Evolutionary conservation across 352 stramenopile species (phyloP).

Genomic region (Globisporangium orthogonon): DNA sequence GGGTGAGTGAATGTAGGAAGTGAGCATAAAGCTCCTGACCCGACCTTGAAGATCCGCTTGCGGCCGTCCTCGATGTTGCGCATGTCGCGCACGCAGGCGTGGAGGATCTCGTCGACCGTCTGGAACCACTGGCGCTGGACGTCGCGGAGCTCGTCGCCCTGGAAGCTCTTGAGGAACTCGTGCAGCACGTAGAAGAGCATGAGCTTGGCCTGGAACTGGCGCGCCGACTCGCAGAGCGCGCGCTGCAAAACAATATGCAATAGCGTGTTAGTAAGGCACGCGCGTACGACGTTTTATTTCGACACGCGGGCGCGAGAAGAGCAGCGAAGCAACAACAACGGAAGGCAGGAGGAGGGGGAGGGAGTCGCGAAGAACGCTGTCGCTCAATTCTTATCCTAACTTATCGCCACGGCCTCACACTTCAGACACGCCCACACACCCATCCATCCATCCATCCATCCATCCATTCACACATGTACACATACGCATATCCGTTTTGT

Average conservation of each 20-base stretch:
- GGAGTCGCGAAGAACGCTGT: conserved; percentile 3
- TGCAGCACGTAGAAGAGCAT: conserved; percentile 87
- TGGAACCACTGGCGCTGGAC: conserved; percentile 78
- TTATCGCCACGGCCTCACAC: conserved; percentile 8
- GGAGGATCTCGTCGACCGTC: conserved; percentile 71
- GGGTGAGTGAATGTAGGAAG: background rate
- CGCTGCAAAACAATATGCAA: conserved; percentile 21
- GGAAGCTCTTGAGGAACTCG: conserved; percentile 82
- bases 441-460: conserved; percentile 3
- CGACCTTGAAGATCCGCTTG: conserved; percentile 76
- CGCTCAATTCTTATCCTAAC: conserved; percentile 15
- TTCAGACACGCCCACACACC: conserved; percentile 1
- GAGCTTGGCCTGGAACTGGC: conserved; percentile 71
- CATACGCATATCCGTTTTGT: conserved; percentile 1
- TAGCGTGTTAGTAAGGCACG: conserved; percentile 1
- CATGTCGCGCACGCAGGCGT: conserved; percentile 65
- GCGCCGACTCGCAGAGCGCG: conserved; percentile 44
- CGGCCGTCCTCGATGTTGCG: conserved; percentile 53
- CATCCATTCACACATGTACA: conserved; percentile 5
- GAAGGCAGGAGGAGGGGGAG: conserved; percentile 1
- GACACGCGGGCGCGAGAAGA: background rate
- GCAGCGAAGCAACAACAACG: conserved; percentile 11
- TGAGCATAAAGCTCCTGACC: background rate
- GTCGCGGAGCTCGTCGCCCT: conserved; percentile 40
- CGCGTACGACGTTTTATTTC: no score